These are phyloP conservation scores for Xanthoconium purpureum DNA, from an alignment of 768 basidiomycete genomes.

Conservation along the genomic window DNA sequence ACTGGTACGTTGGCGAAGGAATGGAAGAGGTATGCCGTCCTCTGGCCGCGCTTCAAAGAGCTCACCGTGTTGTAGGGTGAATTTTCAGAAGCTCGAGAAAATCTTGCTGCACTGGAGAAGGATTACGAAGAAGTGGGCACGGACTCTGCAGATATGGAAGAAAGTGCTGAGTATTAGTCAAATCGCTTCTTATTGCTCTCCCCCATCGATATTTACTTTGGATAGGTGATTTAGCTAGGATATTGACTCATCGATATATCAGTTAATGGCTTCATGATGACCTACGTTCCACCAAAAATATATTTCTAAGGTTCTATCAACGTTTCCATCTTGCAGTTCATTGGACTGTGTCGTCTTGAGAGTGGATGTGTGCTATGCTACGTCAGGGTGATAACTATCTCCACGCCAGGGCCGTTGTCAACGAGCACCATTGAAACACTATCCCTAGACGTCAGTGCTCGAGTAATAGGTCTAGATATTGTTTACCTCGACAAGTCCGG, in stretches of 20 bases:
- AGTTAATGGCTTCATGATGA: conserved; percentile 7
- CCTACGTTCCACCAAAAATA: background rate
- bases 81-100: conserved; percentile 97
- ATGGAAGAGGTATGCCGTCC: conserved; percentile 78
- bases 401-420: conserved; percentile 38
- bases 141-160: conserved; percentile 72
- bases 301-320: conserved; percentile 5
- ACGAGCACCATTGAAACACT: conserved; percentile 31
- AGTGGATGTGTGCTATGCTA: background rate
- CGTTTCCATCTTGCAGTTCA: background rate
- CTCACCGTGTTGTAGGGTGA: conserved; percentile 60
- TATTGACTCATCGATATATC: conserved; percentile 9
- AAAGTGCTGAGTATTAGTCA: conserved; percentile 48
- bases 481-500: conserved; percentile 65
- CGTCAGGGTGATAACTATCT: conserved; percentile 25
- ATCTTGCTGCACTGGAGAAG: conserved; percentile 95
- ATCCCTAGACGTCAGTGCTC: background rate
- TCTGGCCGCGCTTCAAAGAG: background rate
- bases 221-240: conserved; percentile 5
- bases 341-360: background rate
- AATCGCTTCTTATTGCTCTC: background rate
- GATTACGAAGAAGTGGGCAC: conserved; percentile 89
- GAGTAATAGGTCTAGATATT: background rate
- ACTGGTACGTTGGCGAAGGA: conserved; percentile 98
- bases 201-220: conserved; percentile 1